Evolutionary conservation across 116 monocot genomes (phyloP).

Genomic region (Papilionanthe hybrid): DNA sequence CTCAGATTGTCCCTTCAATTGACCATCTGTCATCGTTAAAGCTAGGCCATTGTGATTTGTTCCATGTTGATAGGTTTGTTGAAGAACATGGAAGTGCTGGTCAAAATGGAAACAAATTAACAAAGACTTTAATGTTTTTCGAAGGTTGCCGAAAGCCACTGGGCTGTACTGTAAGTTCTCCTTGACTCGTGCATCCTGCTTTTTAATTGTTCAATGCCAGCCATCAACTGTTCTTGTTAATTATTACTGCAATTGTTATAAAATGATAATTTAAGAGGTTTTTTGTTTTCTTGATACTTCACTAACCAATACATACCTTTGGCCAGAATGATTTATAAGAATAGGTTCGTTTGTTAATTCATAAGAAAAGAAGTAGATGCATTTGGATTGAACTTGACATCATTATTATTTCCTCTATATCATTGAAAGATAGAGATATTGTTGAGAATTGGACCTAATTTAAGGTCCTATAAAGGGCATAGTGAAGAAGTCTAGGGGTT

Average conservation of each 20-base stretch:
- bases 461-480: no score
- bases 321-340: not conserved
- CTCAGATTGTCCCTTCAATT: constrained; percentile 84
- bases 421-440: not conserved
- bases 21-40: constrained; percentile 69
- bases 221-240: not conserved
- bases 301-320: not conserved
- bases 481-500: no score
- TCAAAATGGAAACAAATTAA: constrained; percentile 22
- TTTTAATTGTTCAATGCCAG: not conserved
- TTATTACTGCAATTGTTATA: not conserved
- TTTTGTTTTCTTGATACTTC: no score
- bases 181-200: no score
- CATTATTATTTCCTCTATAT: not conserved
- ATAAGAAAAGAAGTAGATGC: not conserved
- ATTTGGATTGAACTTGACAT: not conserved
- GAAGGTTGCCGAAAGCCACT: constrained; percentile 24
- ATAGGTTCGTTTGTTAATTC: not conserved
- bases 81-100: constrained; percentile 54
- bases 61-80: constrained; percentile 76
- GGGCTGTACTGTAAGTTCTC: constrained; percentile 81
- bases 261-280: not conserved
- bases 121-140: constrained; percentile 28
- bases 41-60: constrained; percentile 71
- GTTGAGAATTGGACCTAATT: not conserved